Base-by-base conservation (phyloP, 768 basidiomycete species). In the Symmetrospora coprosmae region DNA sequence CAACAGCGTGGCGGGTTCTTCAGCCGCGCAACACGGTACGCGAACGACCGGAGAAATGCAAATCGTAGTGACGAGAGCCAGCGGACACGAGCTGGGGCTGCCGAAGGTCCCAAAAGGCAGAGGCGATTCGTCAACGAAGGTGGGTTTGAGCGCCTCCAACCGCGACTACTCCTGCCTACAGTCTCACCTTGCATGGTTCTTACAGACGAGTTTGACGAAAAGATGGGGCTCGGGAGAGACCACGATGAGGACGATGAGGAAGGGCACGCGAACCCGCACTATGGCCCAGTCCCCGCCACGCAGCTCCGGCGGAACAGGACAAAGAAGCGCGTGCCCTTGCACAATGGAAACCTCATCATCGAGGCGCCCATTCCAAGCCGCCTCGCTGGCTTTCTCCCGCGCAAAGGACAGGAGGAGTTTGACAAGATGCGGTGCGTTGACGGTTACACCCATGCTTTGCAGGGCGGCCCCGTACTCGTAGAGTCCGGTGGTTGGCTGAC, bases 351-450 rank as follows among this genome's bases (percentile, higher is more conserved):
- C 30, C 56, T 64, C 7, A 48, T 63, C 45, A 62, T 59, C 23
- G 55, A 63, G 25, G 48, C 50, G 9, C 59, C 59, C n/a, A 60
- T 64, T 6, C 63, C 63, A 21, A 40, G 62, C 7, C 21, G 63
- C 16, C 56, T 64, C 13, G 55, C 40, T 4, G 39, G 61, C 9
- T 64, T 64, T 37, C 35, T 64, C 23, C 63, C 63, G 11, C 8
- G 63, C 4, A 64, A 64, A 37, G 63, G 47, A 23, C 8, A 27
- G 9, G 62, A 64, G 11, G 63, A 64, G 43, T 64, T 64, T 43
- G 48, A 50, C 30, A 64, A 40, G 38, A 63, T 63, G 61, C 41
- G 61, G 38, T 50, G 21, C 21, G 49, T n/a, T 17, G n/a, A 33
- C 30, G n/a, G n/a, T n/a, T n/a, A n/a, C n/a, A n/a, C n/a, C n/a